phyloP scores from a whole-genome alignment of 2,329 filamentous ascomycete species.

The Fusarium subglutinans region DNA sequence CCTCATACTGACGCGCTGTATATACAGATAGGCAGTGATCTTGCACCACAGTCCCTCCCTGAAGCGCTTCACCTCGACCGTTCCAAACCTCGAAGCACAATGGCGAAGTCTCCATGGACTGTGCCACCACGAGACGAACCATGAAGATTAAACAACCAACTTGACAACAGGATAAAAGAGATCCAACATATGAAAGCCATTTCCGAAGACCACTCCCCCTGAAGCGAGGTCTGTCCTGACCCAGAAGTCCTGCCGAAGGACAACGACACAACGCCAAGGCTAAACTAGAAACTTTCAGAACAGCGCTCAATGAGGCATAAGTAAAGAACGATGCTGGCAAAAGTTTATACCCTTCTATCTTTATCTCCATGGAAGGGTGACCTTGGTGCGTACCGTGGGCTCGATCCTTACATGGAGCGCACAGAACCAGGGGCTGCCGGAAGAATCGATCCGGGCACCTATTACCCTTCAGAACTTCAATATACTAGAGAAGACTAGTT shows the following conservation, averaged over 20 bases:
- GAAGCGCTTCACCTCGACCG: background rate
- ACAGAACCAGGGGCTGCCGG: background rate
- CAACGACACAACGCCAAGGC: background rate
- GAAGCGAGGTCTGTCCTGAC: background rate
- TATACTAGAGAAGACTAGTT: background rate
- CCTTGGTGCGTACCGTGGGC: background rate
- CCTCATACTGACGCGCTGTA: rapidly evolving
- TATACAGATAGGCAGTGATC: no score
- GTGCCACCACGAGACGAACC: background rate
- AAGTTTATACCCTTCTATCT: rapidly evolving
- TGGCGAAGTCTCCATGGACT: background rate
- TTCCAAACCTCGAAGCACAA: background rate
- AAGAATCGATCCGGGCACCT: background rate
- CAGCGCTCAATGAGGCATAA: rapidly evolving
- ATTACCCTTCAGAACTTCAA: background rate
- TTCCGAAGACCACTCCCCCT: background rate
- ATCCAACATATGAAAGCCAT: rapidly evolving
- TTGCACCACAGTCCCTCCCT: background rate
- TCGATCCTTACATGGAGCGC: background rate
- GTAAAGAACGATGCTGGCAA: rapidly evolving
- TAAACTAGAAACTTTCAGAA: no score
- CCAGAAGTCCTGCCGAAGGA: background rate
- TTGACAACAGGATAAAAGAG: rapidly evolving
- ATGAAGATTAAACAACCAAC: rapidly evolving
- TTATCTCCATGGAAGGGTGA: no score